Evolutionary conservation across 2,329 filamentous ascomycete species (phyloP), one percentile per base, ranked within the genome.

Genomic region (Xylaria sp.): DNA sequence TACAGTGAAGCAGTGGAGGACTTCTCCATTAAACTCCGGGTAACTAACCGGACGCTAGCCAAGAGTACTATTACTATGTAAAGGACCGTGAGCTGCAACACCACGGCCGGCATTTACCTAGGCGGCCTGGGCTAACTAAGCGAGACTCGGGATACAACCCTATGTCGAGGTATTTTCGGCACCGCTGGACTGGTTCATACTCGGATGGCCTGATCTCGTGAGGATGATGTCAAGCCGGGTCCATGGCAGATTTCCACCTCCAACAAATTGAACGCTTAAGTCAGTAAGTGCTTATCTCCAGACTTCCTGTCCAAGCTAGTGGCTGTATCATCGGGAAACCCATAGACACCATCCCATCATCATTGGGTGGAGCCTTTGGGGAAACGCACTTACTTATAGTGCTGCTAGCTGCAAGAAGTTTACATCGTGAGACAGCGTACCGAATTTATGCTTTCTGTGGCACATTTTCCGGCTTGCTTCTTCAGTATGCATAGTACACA

Each of bases 131-230:
- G 31, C 29, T 4, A 49, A 33, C 33, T 33, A n/a, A 27, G 27
- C 29, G 31, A 42, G 25, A 27, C 20, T 60, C 53, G 36, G 54
- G 39, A 58, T 56, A 31, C 47, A 39, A 63, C 62, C 44, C 45
- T 15, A 42, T 17, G 45, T 22, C 27, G 22, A 25, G 1, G 33
- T 0, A 36, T 38, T 5, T 42, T 38, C 13, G 29, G 49, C 15
- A 38, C 29, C 17, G 33, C 20, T 15, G 25, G 27, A 54, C 31
- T 39, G 33, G 9, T 44, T 42, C 31, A 25, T 15, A 20, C 17
- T 42, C 4, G 44, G 57, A 33, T 57, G 56, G 65, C 31, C 60
- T 64, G 61, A 49, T 61, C 39, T 5, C 10, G n/a, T 42, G 36
- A 53, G 20, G 1, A 2, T 20, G 1, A 42, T 38, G 9, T 49